phyloP scores from a whole-genome alignment of 2,329 filamentous ascomycete genomes.

The Cadophora luteo-olivacea region DNA sequence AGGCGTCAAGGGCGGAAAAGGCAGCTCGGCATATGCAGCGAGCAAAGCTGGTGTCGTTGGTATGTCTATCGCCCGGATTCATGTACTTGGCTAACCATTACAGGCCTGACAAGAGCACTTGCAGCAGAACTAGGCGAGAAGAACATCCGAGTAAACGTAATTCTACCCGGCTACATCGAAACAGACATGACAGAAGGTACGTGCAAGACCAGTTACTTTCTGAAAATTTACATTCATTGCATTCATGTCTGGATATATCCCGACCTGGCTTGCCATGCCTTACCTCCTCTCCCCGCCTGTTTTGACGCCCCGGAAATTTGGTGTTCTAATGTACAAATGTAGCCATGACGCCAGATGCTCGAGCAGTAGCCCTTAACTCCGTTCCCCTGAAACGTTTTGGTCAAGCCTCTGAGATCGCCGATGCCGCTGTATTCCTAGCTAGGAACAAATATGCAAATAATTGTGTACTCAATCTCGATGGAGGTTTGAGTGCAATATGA shows the following conservation, averaged over 20 bases:
- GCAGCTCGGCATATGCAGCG: slow-evolving; percentile 77
- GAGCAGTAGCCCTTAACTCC: slow-evolving; percentile 47
- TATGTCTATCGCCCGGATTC: slow-evolving; percentile 42
- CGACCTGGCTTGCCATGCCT: background rate
- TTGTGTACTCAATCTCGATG: slow-evolving; percentile 84
- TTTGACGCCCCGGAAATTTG: slow-evolving; percentile 37
- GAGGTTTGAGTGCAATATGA: slow-evolving; percentile 75
- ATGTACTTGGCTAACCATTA: slow-evolving; percentile 13
- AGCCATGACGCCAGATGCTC: slow-evolving; percentile 52
- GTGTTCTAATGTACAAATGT: slow-evolving; percentile 46
- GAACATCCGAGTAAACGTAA: slow-evolving; percentile 77
- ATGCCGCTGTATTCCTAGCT: slow-evolving; percentile 79
- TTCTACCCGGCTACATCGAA: slow-evolving; percentile 83
- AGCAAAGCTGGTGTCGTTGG: slow-evolving; percentile 82
- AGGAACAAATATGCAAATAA: slow-evolving; percentile 86
- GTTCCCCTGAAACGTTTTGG: slow-evolving; percentile 76
- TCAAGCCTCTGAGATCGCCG: slow-evolving; percentile 73
- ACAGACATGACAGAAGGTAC: slow-evolving; percentile 80
- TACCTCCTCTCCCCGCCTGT: background rate
- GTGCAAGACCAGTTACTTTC: slow-evolving; percentile 23
- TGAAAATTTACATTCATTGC: slow-evolving; percentile 12
- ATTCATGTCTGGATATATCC: background rate
- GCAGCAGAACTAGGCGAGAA: slow-evolving; percentile 65
- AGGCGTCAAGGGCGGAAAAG: slow-evolving; percentile 70
- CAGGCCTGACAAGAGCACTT: slow-evolving; percentile 72